Conservation (phyloP, 441 rosid species). For the Aleurites moluccanus region DNA sequence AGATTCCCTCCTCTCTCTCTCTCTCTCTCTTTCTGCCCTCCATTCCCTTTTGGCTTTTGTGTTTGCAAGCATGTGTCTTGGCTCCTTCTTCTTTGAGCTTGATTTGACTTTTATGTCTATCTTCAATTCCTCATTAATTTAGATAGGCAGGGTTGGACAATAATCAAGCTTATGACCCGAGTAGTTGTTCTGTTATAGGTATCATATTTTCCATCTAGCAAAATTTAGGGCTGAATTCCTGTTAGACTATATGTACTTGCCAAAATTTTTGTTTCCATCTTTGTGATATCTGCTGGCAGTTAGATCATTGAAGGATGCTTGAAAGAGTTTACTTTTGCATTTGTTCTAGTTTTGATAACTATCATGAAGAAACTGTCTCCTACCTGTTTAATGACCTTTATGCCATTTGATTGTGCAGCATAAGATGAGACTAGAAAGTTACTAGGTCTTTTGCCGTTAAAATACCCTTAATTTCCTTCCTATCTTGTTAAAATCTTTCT, state of each 20-base stretch:
- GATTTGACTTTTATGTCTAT: not conserved
- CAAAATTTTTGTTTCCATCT: not conserved
- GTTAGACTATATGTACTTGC: not conserved
- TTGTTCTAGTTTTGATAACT: not conserved
- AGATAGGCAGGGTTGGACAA: not conserved
- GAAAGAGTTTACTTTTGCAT: not conserved
- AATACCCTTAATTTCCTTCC: not conserved
- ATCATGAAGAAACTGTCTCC: not conserved
- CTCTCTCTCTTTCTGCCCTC: no score
- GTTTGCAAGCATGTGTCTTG: not conserved
- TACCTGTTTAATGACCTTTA: not conserved
- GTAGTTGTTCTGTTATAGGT: not conserved
- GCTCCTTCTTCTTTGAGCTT: not conserved
- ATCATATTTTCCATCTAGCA: conserved; percentile 2
- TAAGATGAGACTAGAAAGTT: not conserved
- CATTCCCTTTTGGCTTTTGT: not conserved
- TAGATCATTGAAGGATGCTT: not conserved
- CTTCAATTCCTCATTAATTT: not conserved
- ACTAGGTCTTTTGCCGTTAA: not conserved
- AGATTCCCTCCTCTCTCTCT: not conserved
- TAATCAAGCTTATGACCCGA: not conserved
- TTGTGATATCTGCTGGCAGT: not conserved
- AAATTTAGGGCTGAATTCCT: not conserved
- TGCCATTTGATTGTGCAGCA: not conserved
- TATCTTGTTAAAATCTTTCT: not conserved